Evolutionary conservation across 2,329 filamentous ascomycete species (phyloP), one percentile per base, ranked within the genome.

Genomic region (Chrysoporthe deuterocubensis): DNA sequence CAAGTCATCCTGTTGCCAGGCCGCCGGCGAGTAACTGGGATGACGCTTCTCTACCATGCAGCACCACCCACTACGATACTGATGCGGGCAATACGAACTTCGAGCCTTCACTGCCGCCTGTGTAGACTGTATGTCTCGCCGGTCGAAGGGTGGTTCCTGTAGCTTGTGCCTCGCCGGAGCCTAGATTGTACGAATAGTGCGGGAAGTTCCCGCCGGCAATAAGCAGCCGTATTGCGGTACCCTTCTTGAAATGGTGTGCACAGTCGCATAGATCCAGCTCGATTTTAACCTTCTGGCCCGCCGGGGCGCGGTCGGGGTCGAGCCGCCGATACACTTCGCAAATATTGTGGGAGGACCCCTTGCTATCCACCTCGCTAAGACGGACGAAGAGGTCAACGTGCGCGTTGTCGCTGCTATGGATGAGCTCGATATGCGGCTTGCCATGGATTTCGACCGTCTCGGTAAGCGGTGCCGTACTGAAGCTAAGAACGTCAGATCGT

Each of bases 351-450:
- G 74, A 76, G 2, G 64, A 46, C 6, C 74, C 74, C 37, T 69
- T 69, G 57, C 40, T 34, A 48, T 74, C 69, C 5, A 76, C 72
- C 34, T 73, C 72, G 54, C 71, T 72, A 3, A 76, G 65, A 3
- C 73, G 71, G 8, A 74, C 68, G 7, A 73, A 73, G 0, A 76
- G 40, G 63, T 75, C 74, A 16, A 66, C 73, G 61, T 74, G 66
- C 0, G 73, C 69, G 52, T 69, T 68, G 62, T 74, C 69, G 58
- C 69, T 74, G 42, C 72, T 72, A 69, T 76, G 74, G 2, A 62
- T 3, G 0, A 75, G 56, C n/a, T 73, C 65, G 1, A 76, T 57
- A 1, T 54, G 62, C 11, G 74, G 72, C 16, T 66, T 69, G 2
- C 73, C 74, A 1, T 71, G 44, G 11, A 76, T 64, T 32, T 73